Evolutionary conservation across 202 grass and related monocot genomes (phyloP), one percentile per base, ranked within the genome.

Genomic region (Panicum hallii): DNA sequence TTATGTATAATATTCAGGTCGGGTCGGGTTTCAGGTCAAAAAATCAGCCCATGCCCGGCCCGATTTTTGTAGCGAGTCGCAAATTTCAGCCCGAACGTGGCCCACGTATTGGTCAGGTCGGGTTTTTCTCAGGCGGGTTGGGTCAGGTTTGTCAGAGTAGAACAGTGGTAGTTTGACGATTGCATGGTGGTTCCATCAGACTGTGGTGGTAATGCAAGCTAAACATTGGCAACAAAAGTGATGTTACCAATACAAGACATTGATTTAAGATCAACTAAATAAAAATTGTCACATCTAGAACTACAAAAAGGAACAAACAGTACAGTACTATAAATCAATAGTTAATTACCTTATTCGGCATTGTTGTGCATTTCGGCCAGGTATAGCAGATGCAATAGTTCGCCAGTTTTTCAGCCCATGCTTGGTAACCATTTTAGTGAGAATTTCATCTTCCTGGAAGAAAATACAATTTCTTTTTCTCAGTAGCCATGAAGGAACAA

Each of bases 381-480:
- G 88, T 87, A 95, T 84, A 72, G 90, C 83, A 67, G 64, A 42
- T 80, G 88, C 88, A 61, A 89, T 66, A 58, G 82, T 82, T 65
- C 71, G 71, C 93, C 93, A 91, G 34, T 87, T 85, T 23, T 78
- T 87, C 47, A 77, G 46, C 47, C 90, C 93, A 77, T 84, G 70
- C 74, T 79, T 85, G 11, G 89, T 77, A 38, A 91, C 68, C 90
- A 93, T 93, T 87, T 89, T 62, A 69, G 74, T 85, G 67, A 95
- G 86, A 28, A 83, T 77, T 41, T 93, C 75, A 93, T 95, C 93
- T 83, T 95, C 90, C 93, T 95, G 86, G 57, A 87, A 61, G 52
- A 22, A 56, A 71, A 75, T 41, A 47, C 5, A 79, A n/a, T 49
- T 48, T 63, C 22, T 40, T 62, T 81, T 20, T 78, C 61, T 91